Evolutionary conservation across 192 early-diverging fungal species (phyloP), one percentile per base, ranked within the genome.

Genomic region (Phycomyces nitens): DNA sequence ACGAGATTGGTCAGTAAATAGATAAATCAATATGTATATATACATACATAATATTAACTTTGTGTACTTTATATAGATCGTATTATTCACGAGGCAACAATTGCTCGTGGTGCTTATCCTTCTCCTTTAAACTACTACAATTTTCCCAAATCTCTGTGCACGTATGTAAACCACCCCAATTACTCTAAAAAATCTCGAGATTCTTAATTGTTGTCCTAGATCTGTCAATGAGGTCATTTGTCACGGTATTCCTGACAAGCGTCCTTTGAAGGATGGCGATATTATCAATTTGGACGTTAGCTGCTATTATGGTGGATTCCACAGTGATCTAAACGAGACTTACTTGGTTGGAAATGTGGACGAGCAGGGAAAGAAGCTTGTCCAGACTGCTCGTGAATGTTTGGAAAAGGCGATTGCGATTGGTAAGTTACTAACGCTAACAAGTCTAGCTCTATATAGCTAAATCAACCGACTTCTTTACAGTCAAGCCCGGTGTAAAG

Each of bases 91-190:
- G 95, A 98, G 62, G 97, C 95, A 11, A 90, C 85, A 1, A 84
- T 99, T 52, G 94, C 86, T 70, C 90, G 97, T 53, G 86, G 88
- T 54, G 86, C 87, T 15, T 99, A 99, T 66, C 97, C 97, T 20
- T 97, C 95, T 14, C 92, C 97, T 51, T 80, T 99, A 42, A 98
- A 98, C 80, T 99, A 99, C 81, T 89, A 91, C 74, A 72, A 85
- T 39, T 99, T 97, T 76, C 95, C 95, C 15, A 98, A 98, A 77
- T 96, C 94, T 41, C 86, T 88, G 72, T 99, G 97, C 81, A 95
- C 89, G 61, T 85, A 78, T 60, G 72, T 79, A n/a, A 50, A n/a
- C n/a, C n/a, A n/a, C n/a, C n/a, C n/a, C 24, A 16, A 50, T 34
- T 27, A n/a, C 53, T 20, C 21, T 38, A 56, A 42, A 34, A 38